Evolutionary conservation across 305 asterid species (phyloP).

Genomic region (Fraxinus sp.): DNA sequence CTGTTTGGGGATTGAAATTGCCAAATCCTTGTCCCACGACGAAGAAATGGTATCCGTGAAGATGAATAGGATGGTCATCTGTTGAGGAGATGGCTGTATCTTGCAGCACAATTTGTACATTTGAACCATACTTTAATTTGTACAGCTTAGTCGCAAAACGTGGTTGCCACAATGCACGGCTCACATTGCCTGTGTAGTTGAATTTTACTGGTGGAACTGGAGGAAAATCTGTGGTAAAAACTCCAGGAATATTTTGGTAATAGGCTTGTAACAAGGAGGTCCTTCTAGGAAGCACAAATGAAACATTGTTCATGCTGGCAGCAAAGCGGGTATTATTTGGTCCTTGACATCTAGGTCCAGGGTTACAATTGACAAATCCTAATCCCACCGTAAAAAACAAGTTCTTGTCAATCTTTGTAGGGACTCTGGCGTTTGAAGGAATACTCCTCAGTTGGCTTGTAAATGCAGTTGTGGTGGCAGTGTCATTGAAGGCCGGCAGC

Average conservation of each 20-base stretch:
- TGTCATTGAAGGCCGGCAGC: constrained; percentile 49
- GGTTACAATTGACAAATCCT: constrained; percentile 42
- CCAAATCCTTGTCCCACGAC: constrained; percentile 47
- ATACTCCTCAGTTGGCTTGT: constrained; percentile 30
- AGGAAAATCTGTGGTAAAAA: constrained; percentile 53
- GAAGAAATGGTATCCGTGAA: constrained; percentile 51
- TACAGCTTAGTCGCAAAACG: constrained; percentile 37
- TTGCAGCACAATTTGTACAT: constrained; percentile 44
- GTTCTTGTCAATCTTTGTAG: constrained; percentile 34
- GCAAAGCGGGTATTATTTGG: constrained; percentile 47
- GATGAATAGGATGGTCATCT: constrained; percentile 47
- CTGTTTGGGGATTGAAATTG: constrained; percentile 32
- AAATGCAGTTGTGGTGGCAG: constrained; percentile 37
- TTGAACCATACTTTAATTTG: constrained; percentile 39
- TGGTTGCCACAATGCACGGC: constrained; percentile 49
- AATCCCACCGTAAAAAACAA: constrained; percentile 50
- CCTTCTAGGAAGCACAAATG: constrained; percentile 39
- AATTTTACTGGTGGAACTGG: constrained; percentile 43
- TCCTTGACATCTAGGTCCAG: constrained; percentile 55
- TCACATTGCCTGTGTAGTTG: constrained; percentile 51
- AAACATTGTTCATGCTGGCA: constrained; percentile 49
- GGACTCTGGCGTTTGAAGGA: constrained; percentile 31
- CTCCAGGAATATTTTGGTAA: constrained; percentile 40
- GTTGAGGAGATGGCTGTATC: constrained; percentile 43
- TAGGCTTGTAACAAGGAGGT: constrained; percentile 44